Percentiles rank a stretch among this genome's conserved stretches.
Conservation (phyloP, 2,329 filamentous ascomycete genomes). For the Exophiala mesophila region DNA sequence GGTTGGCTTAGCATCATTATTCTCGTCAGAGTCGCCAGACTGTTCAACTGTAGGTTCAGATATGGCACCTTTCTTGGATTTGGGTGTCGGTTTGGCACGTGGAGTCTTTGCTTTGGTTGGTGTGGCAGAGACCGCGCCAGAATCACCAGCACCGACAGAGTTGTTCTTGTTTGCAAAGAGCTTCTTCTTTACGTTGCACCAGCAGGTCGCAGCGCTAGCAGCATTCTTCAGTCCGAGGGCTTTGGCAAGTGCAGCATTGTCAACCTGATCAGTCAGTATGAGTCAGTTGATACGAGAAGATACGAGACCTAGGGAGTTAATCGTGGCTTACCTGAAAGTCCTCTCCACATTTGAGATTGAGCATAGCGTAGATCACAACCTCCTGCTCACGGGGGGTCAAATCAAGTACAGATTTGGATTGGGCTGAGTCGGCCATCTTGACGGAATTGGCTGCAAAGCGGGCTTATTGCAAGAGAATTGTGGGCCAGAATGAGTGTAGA, state of each 20-base stretch:
- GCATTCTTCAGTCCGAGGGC: slow-evolving; percentile 35
- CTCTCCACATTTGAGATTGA: slow-evolving; percentile 13
- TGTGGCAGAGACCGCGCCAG: neutral
- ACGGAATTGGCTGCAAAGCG: too few species aligned
- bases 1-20: neutral
- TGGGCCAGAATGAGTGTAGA: too few species aligned
- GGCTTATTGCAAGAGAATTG: too few species aligned
- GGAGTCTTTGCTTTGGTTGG: neutral
- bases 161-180: slow-evolving; percentile 26
- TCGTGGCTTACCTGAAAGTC: slow-evolving; percentile 15
- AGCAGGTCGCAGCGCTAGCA: slow-evolving; percentile 33
- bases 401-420: neutral
- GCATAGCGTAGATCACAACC: slow-evolving; percentile 21
- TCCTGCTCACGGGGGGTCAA: slow-evolving; percentile 27
- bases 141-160: neutral
- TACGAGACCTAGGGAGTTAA: neutral
- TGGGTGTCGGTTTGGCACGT: neutral
- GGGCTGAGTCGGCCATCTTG: neutral
- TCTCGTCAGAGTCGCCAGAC: neutral
- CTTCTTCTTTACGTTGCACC: slow-evolving; percentile 36
- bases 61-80: neutral
- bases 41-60: neutral
- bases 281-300: slow-evolving; percentile 10
- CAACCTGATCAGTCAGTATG: slow-evolving; percentile 23
- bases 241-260: slow-evolving; percentile 36